These are phyloP conservation scores for Annulohypoxylon truncatum DNA, from an alignment of 2,329 filamentous ascomycete genomes.

Conservation along the genomic window DNA sequence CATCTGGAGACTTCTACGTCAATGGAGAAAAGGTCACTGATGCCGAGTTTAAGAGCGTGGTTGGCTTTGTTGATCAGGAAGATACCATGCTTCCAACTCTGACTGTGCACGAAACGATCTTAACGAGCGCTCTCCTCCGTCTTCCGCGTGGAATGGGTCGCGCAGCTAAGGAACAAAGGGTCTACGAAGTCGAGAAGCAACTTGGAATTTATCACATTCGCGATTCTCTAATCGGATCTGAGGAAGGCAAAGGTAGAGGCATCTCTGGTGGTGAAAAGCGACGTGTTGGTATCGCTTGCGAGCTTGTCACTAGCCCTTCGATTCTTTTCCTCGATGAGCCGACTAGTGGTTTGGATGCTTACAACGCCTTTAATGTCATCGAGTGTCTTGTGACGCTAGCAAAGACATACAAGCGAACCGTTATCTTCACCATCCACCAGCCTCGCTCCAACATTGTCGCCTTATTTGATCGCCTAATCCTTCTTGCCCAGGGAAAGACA, in stretches of 20 bases:
- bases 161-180: conserved; percentile 88
- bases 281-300: conserved; percentile 95
- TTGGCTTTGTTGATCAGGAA: conserved; percentile 98
- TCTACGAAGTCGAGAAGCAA: conserved; percentile 93
- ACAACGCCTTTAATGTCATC: conserved; percentile 97
- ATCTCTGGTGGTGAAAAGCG: conserved; percentile 98
- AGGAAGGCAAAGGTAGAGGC: conserved; percentile 92
- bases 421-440: conserved; percentile 98
- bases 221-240: conserved; percentile 94
- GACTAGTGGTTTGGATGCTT: conserved; percentile 94
- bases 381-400: conserved; percentile 95
- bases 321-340: conserved; percentile 98
- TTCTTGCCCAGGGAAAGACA: conserved; percentile 87
- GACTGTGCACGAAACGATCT: conserved; percentile 97
- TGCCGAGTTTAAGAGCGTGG: conserved; percentile 86
- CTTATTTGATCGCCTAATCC: conserved; percentile 91
- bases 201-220: conserved; percentile 94
- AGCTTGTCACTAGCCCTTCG: conserved; percentile 95
- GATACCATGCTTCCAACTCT: conserved; percentile 96
- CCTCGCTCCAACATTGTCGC: conserved; percentile 98
- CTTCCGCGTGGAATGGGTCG: conserved; percentile 93
- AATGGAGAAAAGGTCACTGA: conserved; percentile 92
- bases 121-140: conserved; percentile 90
- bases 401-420: conserved; percentile 95
- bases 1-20: conserved; percentile 85